A percentile compares a stretch with the other conserved stretches of the same genome.
Evolutionary conservation across 2,329 filamentous ascomycete genomes (phyloP).

Genomic region (Drechslera avenae): DNA sequence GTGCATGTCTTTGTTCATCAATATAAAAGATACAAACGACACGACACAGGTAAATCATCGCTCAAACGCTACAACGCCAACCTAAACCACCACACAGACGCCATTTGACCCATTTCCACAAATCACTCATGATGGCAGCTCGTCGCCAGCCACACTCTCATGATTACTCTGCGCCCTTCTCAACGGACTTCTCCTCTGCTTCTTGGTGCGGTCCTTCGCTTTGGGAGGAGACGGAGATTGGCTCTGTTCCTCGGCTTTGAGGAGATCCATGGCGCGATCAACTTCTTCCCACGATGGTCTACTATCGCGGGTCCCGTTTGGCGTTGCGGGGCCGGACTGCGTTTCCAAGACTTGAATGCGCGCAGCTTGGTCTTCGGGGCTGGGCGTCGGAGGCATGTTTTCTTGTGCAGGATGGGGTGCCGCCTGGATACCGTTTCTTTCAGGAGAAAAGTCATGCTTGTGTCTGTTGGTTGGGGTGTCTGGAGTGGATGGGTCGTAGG

Average conservation of each 20-base stretch:
- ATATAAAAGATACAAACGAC: no score
- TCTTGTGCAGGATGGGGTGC: slow-evolving; percentile 4
- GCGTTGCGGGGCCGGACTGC: slow-evolving; percentile 53
- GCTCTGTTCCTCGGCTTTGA: slow-evolving; percentile 38
- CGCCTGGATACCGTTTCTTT: slow-evolving; percentile 19
- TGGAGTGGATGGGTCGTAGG: slow-evolving; percentile 45
- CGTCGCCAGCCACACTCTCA: slow-evolving; percentile 13
- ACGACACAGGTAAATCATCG: no score
- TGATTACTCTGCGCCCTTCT: slow-evolving; percentile 41
- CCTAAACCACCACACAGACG: no score
- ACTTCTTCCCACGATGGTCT: slow-evolving; percentile 47
- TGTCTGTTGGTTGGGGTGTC: slow-evolving; percentile 14
- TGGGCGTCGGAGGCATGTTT: slow-evolving; percentile 6
- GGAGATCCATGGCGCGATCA: slow-evolving; percentile 40
- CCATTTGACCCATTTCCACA: no score
- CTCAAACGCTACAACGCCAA: no score
- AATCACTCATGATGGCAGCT: neutral
- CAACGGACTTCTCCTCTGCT: slow-evolving; percentile 38
- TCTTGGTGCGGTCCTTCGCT: slow-evolving; percentile 11
- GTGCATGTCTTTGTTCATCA: no score
- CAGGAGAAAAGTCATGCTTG: neutral
- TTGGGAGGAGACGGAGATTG: slow-evolving; percentile 2
- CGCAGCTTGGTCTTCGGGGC: slow-evolving; percentile 33
- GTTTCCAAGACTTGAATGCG: slow-evolving; percentile 44
- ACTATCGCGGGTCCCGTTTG: slow-evolving; percentile 49